These are phyloP conservation scores for Fallopia convolvulus DNA, from an alignment of 148 eudicot species.

Conservation along the genomic window DNA sequence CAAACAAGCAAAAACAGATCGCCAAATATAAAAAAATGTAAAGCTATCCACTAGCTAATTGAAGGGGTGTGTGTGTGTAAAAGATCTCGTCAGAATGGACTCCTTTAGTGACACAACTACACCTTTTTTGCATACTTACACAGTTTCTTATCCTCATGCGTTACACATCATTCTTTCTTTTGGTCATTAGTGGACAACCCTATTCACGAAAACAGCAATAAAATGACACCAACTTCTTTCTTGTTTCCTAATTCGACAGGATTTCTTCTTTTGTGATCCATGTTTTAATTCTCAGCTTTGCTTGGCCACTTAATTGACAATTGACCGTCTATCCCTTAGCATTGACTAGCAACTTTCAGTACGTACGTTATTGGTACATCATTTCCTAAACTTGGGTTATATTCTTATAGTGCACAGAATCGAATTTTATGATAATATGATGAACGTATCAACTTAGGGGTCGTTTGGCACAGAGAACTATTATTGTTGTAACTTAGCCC, in stretches of 20 bases:
- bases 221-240: neutral
- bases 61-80: neutral
- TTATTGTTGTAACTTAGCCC: no score
- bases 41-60: neutral
- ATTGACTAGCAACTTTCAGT: neutral
- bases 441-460: neutral
- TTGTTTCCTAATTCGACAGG: neutral
- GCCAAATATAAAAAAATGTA: no score
- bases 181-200: conserved; percentile 9
- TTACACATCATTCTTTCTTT: neutral
- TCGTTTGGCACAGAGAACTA: no score
- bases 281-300: neutral
- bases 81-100: neutral
- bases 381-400: neutral
- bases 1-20: no score
- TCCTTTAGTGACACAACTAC: neutral
- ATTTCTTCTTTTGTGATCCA: neutral
- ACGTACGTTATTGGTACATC: neutral
- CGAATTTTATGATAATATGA: neutral
- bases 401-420: neutral
- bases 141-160: neutral
- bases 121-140: neutral
- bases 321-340: neutral
- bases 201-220: conserved; percentile 1
- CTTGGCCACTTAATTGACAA: neutral